A percentile compares a stretch with the other conserved stretches of the same genome.
phyloP scores from a whole-genome alignment of 176 grass and related monocot species.

The Zea mays region Zm-B73-REFERENCE-NAM-5.0 NC_050099.1:244278501-244279000 shows the following conservation, averaged over 20 bases:
- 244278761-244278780: constrained; percentile 39
- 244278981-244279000: constrained; percentile 8
- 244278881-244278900: not conserved
- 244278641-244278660: constrained; percentile 85
- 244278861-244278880: constrained; percentile 27
- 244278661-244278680: constrained; percentile 45
- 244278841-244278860: constrained; percentile 45
- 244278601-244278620: not conserved
- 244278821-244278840: constrained; percentile 55
- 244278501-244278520: not conserved
- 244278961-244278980: not conserved
- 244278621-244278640: constrained; percentile 81
- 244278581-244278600: constrained; percentile 27
- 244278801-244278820: constrained; percentile 34
- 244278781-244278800: constrained; percentile 17
- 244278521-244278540: not conserved
- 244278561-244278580: not conserved
- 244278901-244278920: not conserved
- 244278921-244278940: not conserved
- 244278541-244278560: not conserved
- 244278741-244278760: constrained; percentile 53
- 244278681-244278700: constrained; percentile 32
- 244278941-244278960: constrained; percentile 24
- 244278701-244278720: constrained; percentile 17
- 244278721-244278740: constrained; percentile 16